phyloP scores from a whole-genome alignment of 495 filamentous ascomycete species.

The Penicillium alfredii region DNA sequence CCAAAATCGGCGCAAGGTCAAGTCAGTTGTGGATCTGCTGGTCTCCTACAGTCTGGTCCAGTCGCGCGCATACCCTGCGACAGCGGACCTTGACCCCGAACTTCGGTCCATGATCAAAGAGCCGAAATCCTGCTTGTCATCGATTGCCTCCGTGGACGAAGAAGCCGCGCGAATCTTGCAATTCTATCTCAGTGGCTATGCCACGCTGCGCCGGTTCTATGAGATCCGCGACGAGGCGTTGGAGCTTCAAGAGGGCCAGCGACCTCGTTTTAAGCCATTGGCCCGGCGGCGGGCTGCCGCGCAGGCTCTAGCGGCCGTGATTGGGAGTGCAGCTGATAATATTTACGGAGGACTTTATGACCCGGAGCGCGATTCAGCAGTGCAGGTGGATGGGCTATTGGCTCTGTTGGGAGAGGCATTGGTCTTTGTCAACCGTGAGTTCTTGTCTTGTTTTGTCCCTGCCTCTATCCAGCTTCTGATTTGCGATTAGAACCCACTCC shows the following conservation, averaged over 20 bases:
- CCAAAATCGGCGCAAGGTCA: constrained; percentile 65
- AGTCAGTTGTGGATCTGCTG: constrained; percentile 75
- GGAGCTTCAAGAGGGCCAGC: constrained; percentile 31
- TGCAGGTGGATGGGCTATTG: constrained; percentile 80
- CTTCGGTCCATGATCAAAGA: constrained; percentile 60
- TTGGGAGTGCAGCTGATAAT: constrained; percentile 76
- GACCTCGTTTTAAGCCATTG: constrained; percentile 38
- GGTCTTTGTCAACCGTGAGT: constrained; percentile 62
- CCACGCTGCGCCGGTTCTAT: constrained; percentile 80
- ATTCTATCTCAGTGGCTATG: constrained; percentile 82
- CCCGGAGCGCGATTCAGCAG: constrained; percentile 65
- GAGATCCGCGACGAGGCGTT: constrained; percentile 68
- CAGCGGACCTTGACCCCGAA: constrained; percentile 58
- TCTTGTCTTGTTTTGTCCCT: too few relatives aligned
- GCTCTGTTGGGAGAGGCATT: constrained; percentile 76
- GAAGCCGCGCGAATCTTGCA: constrained; percentile 76
- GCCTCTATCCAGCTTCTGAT: too few relatives aligned
- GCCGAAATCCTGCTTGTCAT: constrained; percentile 58
- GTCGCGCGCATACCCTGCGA: constrained; percentile 68
- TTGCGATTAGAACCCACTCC: constrained; percentile 32
- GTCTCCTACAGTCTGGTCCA: constrained; percentile 80
- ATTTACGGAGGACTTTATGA: constrained; percentile 86
- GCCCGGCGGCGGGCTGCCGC: constrained; percentile 61
- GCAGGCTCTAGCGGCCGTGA: constrained; percentile 66
- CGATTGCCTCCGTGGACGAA: constrained; percentile 58